phyloP scores from a whole-genome alignment of 257 asterid species.

The Rehmannia glutinosa region DNA sequence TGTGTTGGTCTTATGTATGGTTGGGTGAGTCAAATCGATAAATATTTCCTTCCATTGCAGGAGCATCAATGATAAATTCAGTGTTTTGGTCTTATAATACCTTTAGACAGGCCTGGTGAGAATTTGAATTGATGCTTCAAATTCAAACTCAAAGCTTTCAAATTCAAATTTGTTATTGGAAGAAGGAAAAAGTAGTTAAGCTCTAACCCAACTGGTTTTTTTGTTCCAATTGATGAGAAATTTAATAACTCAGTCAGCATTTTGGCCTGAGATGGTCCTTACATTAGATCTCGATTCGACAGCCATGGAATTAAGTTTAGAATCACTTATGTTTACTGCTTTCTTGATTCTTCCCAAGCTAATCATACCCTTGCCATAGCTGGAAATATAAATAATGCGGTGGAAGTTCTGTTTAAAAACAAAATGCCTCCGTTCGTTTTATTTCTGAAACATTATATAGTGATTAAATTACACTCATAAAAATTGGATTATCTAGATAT shows the following conservation, averaged over 20 bases:
- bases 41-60: too few species aligned
- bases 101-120: background rate
- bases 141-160: background rate
- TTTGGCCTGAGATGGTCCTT: background rate
- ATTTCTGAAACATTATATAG: too few species aligned
- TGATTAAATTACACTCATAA: too few species aligned
- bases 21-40: too few species aligned
- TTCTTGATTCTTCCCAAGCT: too few species aligned
- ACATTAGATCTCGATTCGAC: background rate
- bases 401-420: too few species aligned
- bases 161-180: background rate
- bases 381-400: too few species aligned
- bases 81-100: too few species aligned
- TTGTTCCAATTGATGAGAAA: background rate
- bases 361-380: background rate
- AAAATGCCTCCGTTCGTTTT: too few species aligned
- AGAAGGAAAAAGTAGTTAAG: background rate
- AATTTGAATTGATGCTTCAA: background rate
- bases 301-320: background rate
- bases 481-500: too few species aligned
- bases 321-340: too few species aligned
- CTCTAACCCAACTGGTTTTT: background rate
- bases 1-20: too few species aligned
- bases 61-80: background rate
- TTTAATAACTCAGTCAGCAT: background rate